Evolutionary conservation across 345 rosid genomes (phyloP).

Genomic region (Trapa bicornis): DNA sequence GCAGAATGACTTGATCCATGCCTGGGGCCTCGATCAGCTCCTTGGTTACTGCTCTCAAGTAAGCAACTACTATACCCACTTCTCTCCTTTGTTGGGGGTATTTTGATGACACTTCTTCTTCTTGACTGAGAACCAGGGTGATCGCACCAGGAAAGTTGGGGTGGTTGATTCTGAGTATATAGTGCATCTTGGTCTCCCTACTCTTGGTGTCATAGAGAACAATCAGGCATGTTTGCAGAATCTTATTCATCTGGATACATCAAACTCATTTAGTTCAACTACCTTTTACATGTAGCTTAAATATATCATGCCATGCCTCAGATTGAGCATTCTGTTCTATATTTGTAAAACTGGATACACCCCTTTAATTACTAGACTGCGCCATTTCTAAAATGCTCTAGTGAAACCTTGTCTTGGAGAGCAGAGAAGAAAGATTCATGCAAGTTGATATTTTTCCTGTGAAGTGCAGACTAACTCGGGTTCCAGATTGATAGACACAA

Average conservation of each 20-base stretch:
- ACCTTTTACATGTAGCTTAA: no score
- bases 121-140: conserved; percentile 39
- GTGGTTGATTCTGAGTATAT: conserved; percentile 87
- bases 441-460: neutral
- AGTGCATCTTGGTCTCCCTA: conserved; percentile 68
- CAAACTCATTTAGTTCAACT: no score
- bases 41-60: conserved; percentile 94
- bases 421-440: neutral
- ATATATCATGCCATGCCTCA: no score
- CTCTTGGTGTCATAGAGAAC: conserved; percentile 44
- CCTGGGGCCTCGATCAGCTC: conserved; percentile 84
- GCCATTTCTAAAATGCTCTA: no score
- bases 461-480: conserved; percentile 30
- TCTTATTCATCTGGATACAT: no score
- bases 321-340: no score
- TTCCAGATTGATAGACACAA: conserved; percentile 33
- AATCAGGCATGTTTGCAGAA: conserved; percentile 27
- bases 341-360: no score
- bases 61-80: neutral
- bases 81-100: neutral
- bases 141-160: conserved; percentile 74
- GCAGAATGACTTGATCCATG: conserved; percentile 88
- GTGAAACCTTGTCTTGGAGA: neutral
- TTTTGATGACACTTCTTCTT: neutral
- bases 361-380: no score